Conservation (phyloP, 306 rosid genomes). For the Quercus glauca region DNA sequence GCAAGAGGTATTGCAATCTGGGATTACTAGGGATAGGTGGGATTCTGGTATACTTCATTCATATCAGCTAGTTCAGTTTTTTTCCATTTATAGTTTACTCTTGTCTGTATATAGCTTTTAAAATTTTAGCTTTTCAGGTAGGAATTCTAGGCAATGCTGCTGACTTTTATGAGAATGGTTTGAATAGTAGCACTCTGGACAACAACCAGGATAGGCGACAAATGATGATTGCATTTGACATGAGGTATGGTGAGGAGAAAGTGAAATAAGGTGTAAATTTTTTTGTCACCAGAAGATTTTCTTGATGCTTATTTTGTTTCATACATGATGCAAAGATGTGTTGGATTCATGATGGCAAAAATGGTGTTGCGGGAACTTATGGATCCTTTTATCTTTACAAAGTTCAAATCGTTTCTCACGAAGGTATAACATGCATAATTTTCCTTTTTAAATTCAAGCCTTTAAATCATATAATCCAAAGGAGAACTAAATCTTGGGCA, state of each 20-base stretch:
- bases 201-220: conserved; percentile 74
- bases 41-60: conserved; percentile 22
- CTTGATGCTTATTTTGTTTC: conserved; percentile 27
- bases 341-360: conserved; percentile 93
- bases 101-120: conserved; percentile 13
- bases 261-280: not conserved
- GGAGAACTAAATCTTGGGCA: conserved; percentile 1
- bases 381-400: conserved; percentile 71
- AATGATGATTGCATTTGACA: conserved; percentile 99
- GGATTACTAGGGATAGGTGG: conserved; percentile 11
- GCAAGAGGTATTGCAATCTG: conserved; percentile 16
- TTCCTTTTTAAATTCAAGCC: conserved; percentile 5
- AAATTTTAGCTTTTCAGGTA: conserved; percentile 49
- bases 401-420: conserved; percentile 79
- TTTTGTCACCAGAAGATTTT: conserved; percentile 17
- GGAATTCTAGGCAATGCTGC: conserved; percentile 95
- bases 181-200: conserved; percentile 48
- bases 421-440: conserved; percentile 54
- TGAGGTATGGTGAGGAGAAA: conserved; percentile 62
- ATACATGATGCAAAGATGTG: conserved; percentile 56
- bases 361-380: conserved; percentile 94
- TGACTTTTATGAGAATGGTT: conserved; percentile 64
- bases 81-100: not conserved
- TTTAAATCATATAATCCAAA: conserved; percentile 8
- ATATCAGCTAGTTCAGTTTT: not conserved